Percentiles rank a stretch among this genome's conserved stretches.
Conservation (phyloP, 2,329 filamentous ascomycete genomes). For the Ophiocordyceps camponoti-floridani region DNA sequence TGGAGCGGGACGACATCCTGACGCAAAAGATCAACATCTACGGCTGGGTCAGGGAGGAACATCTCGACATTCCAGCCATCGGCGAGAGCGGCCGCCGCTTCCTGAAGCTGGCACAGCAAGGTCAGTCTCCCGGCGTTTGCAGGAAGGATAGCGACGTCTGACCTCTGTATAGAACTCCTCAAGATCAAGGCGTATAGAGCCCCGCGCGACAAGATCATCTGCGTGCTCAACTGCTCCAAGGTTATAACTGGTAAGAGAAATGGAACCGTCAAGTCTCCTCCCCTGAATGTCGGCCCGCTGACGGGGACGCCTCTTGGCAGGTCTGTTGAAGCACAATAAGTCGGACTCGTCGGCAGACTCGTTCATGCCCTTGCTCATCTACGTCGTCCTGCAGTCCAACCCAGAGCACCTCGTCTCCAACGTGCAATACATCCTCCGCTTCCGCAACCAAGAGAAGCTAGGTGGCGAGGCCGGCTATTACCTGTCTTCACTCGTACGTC, state of each 20-base stretch:
- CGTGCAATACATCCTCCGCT: slow-evolving; percentile 92
- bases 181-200: slow-evolving; percentile 96
- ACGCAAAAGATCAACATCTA: slow-evolving; percentile 96
- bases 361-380: slow-evolving; percentile 88
- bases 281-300: neutral
- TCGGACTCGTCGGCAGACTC: slow-evolving; percentile 91
- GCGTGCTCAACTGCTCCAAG: slow-evolving; percentile 96
- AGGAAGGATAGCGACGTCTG: slow-evolving; percentile 1
- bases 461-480: slow-evolving; percentile 98
- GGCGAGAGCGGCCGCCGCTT: slow-evolving; percentile 80
- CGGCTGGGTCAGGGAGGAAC: slow-evolving; percentile 81
- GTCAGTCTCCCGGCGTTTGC: slow-evolving; percentile 18
- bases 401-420: slow-evolving; percentile 94
- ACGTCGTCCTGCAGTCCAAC: slow-evolving; percentile 85
- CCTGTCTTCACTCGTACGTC: slow-evolving; percentile 65
- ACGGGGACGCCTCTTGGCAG: no score
- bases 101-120: slow-evolving; percentile 74
- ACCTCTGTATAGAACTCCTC: slow-evolving; percentile 49
- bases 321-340: slow-evolving; percentile 78
- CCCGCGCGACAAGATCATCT: slow-evolving; percentile 96
- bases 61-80: slow-evolving; percentile 77
- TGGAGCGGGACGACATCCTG: slow-evolving; percentile 89
- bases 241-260: slow-evolving; percentile 78
- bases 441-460: slow-evolving; percentile 93
- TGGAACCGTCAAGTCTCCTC: no score